Evolutionary conservation across 352 stramenopile genomes (phyloP), one percentile per base, ranked within the genome.

Genomic region (Globisporangium camurandrum): DNA sequence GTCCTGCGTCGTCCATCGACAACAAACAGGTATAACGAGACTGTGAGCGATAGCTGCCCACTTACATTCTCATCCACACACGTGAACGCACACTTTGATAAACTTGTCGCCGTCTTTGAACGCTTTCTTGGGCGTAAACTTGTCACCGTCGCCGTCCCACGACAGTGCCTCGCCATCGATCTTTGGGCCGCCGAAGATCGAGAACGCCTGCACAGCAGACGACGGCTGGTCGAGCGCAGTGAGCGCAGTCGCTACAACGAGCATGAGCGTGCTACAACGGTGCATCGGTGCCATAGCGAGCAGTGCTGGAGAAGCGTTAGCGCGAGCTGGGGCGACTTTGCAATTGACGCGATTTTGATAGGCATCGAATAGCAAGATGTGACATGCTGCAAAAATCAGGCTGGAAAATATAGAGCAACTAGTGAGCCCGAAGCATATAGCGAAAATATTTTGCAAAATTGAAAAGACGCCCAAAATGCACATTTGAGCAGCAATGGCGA

Each of bases 71-170:
- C 37, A 42, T 42, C 38, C 14, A 10, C 16, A 14, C 20, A 7
- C 4, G n/a, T 23, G 22, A 2, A 53, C 69, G 43, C 43, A 84
- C 74, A 84, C 67, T 40, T 70, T 59, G 19, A 62, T 78, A 60
- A 68, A 84, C 26, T 55, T 56, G 57, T 86, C 70, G 56, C 52
- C 70, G 14, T 46, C 51, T 23, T 62, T 45, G 66, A 86, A 86
- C 22, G 67, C 52, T 38, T 64, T 66, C 33, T 56, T 63, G 12
- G 69, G 61, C 26, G 56, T 46, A n/a, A 79, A 79, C n/a, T 38
- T 51, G 23, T 71, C 66, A 31, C 70, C 72, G 33, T 84, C 63
- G 33, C 75, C 75, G 34, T 70, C 66, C 63, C 71, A 86, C 46
- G 59, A 69, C 57, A 81, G 81, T 39, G 49, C 44, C 36, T 77